Evolutionary conservation across 306 rosid species (phyloP).

Genomic region (Quercus dentata): DNA sequence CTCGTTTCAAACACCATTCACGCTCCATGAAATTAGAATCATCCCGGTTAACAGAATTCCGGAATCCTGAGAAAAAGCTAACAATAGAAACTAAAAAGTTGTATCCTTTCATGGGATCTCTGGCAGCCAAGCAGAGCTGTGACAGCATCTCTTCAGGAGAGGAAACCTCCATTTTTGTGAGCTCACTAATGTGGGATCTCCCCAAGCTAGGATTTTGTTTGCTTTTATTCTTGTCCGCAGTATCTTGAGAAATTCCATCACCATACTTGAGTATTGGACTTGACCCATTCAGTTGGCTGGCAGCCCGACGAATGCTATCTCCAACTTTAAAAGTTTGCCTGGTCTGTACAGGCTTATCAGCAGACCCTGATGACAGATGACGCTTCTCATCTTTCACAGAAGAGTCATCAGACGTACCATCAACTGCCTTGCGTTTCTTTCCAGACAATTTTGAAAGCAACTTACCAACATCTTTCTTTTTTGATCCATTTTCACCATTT

Average conservation of each 20-base stretch:
- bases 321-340: slow-evolving; percentile 41
- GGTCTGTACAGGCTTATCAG: slow-evolving; percentile 6
- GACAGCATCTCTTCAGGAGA: slow-evolving; percentile 41
- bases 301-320: slow-evolving; percentile 48
- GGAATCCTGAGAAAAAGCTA: slow-evolving; percentile 44
- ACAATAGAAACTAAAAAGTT: slow-evolving; percentile 15
- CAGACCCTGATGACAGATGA: background rate
- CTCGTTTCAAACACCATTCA: slow-evolving; percentile 28
- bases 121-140: slow-evolving; percentile 48
- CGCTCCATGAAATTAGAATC: slow-evolving; percentile 25
- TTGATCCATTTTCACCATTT: slow-evolving; percentile 16
- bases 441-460: slow-evolving; percentile 10
- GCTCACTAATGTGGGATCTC: slow-evolving; percentile 18
- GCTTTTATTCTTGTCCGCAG: slow-evolving; percentile 1
- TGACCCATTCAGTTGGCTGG: slow-evolving; percentile 39
- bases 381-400: slow-evolving; percentile 1
- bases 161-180: slow-evolving; percentile 18
- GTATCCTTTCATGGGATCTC: slow-evolving; percentile 36
- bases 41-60: slow-evolving; percentile 30
- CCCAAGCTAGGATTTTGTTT: slow-evolving; percentile 2
- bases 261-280: slow-evolving; percentile 37
- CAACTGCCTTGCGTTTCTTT: slow-evolving; percentile 38
- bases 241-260: slow-evolving; percentile 18
- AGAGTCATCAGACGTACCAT: slow-evolving; percentile 21
- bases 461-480: slow-evolving; percentile 23